Conservation (phyloP, 2,329 filamentous ascomycete genomes). For the Claviceps sp. region DNA sequence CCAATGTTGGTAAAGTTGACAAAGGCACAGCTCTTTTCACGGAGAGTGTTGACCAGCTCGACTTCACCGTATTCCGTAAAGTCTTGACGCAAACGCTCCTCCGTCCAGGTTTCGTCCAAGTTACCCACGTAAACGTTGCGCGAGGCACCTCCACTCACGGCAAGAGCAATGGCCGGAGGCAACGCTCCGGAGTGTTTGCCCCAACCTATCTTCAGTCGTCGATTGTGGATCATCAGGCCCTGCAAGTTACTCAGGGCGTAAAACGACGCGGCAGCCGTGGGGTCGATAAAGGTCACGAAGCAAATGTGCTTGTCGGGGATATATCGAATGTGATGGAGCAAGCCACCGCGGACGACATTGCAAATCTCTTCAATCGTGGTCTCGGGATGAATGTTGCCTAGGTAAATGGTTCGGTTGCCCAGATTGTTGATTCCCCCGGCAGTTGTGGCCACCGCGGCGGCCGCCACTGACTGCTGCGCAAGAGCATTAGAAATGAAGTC, state of each 20-base stretch:
- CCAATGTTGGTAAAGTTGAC: conserved; percentile 99
- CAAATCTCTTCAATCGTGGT: conserved; percentile 99
- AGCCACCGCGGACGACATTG: conserved; percentile 90
- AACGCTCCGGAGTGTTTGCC: conserved; percentile 96
- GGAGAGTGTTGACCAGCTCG: conserved; percentile 87
- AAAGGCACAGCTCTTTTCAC: conserved; percentile 98
- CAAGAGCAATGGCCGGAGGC: conserved; percentile 87
- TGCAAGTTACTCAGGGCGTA: conserved; percentile 96
- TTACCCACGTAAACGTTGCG: conserved; percentile 98
- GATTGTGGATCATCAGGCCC: conserved; percentile 97
- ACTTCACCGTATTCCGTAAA: conserved; percentile 98
- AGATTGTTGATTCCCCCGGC: conserved; percentile 95
- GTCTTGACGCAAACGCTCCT: conserved; percentile 89
- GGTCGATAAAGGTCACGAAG: conserved; percentile 98
- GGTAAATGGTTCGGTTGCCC: conserved; percentile 92
- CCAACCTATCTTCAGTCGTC: conserved; percentile 96
- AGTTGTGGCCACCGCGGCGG: conserved; percentile 89
- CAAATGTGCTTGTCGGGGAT: conserved; percentile 99
- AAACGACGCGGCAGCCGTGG: conserved; percentile 93
- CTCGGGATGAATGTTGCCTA: conserved; percentile 97
- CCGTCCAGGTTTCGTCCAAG: conserved; percentile 91
- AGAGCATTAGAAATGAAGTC: conserved; percentile 94
- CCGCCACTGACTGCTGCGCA: conserved; percentile 93
- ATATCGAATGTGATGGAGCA: conserved; percentile 96
- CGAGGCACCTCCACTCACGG: conserved; percentile 93